phyloP scores from a whole-genome alignment of 768 basidiomycete species.

The Kwoniella dendrophila region DNA sequence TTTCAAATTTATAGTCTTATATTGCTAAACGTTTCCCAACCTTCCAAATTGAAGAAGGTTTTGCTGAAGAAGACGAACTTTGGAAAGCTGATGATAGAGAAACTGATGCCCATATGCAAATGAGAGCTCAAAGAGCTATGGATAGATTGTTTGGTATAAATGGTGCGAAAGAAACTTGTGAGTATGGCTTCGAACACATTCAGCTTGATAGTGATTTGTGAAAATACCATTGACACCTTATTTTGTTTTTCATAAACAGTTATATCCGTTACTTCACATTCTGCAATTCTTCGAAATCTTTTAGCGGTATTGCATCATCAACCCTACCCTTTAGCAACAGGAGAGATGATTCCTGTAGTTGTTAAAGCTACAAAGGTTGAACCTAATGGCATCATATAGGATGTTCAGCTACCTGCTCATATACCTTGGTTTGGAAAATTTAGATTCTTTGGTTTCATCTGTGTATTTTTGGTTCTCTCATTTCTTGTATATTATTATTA shows the following conservation, averaged over 20 bases:
- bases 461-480: too few relatives aligned
- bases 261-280: conserved; percentile 52
- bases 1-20: conserved; percentile 27
- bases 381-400: conserved; percentile 7
- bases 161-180: conserved; percentile 48
- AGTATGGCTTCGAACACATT: conserved; percentile 24
- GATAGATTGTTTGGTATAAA: conserved; percentile 45
- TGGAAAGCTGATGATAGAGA: conserved; percentile 53
- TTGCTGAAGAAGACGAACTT: conserved; percentile 50
- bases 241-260: conserved; percentile 17
- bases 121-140: conserved; percentile 39
- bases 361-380: conserved; percentile 43
- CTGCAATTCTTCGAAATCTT: conserved; percentile 45
- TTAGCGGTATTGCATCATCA: conserved; percentile 49
- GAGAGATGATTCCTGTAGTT: conserved; percentile 55
- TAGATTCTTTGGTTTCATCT: too few relatives aligned
- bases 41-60: conserved; percentile 46
- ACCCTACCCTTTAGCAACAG: conserved; percentile 49
- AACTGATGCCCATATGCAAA: conserved; percentile 46
- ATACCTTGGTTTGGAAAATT: too few relatives aligned
- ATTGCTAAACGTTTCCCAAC: conserved; percentile 46
- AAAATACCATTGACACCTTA: neutral
- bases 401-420: too few relatives aligned
- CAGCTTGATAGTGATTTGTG: too few relatives aligned
- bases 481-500: too few relatives aligned